Evolutionary conservation across 345 rosid species (phyloP), one percentile per base, ranked within the genome.

Genomic region (Tarenaya hassleriana): DNA sequence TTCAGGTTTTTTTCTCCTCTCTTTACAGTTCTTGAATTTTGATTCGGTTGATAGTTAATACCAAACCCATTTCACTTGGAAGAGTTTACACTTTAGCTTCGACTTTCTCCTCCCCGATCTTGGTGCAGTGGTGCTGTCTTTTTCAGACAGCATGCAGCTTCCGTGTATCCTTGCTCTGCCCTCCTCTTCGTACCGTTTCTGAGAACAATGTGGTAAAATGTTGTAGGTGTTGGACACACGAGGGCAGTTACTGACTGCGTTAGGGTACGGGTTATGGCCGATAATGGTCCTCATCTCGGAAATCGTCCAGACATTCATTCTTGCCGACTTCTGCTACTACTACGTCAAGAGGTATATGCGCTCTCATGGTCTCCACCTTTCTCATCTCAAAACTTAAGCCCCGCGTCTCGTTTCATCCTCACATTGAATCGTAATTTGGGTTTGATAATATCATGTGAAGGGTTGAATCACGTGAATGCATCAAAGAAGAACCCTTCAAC

Each of bases 231-330:
- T 86, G 60, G 95, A 89, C 53, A 81, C 81, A n/a, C 81, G 80
- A 34, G 97, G 97, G 14, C 73, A 68, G 61, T 70, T 86, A 50
- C 63, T 89, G 68, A 77, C 73, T 3, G 94, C 94, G 48, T 77
- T 89, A 71, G 97, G 94, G 19, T 75, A 83, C 39, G 97, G 95
- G 10, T 67, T 86, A 34, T 89, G 95, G 97, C 97, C 97, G 33
- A 72, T 79, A 16, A 70, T 89, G 81, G 94, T 89, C 34, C 87
- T 88, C 8, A 64, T 89, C 49, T 83, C 95, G 9, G 95, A 89
- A 74, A 74, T 86, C 46, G 68, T 89, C 40, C 97, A 86, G 74
- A 89, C 97, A 16, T 89, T 81, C 71, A 86, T 89, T 54, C 76
- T 89, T 32, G 95, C 95, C 0, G 97, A 89, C 64, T 89, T 86